Evolutionary conservation across 2,329 filamentous ascomycete genomes (phyloP).

Genomic region (Beauveria sp.): DNA sequence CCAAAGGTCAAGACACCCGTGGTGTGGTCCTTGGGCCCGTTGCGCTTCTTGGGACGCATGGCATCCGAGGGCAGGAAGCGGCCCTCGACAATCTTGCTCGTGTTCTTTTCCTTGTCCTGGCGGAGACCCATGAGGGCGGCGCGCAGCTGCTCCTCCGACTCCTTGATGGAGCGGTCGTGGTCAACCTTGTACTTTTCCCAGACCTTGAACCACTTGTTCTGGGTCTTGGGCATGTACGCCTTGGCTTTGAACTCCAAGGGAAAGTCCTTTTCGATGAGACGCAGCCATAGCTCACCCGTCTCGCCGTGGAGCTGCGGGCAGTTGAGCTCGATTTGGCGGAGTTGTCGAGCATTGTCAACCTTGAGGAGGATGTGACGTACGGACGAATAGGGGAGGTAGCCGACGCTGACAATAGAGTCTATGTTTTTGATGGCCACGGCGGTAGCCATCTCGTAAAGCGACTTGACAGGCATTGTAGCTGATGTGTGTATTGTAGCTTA

Average conservation of each 20-base stretch:
- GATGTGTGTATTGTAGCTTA: no score
- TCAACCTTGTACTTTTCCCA: conserved; percentile 62
- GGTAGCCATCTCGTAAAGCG: conserved; percentile 44
- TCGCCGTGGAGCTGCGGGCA: conserved; percentile 69
- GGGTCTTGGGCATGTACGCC: conserved; percentile 57
- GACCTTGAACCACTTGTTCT: conserved; percentile 67
- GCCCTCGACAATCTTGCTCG: conserved; percentile 48
- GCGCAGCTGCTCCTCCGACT: conserved; percentile 52
- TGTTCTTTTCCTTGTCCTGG: conserved; percentile 49
- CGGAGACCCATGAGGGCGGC: conserved; percentile 50
- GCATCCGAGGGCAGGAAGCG: conserved; percentile 34
- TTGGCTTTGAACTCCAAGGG: conserved; percentile 54
- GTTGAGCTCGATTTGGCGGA: conserved; percentile 64
- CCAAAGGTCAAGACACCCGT: conserved; percentile 35
- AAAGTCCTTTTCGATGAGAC: conserved; percentile 73
- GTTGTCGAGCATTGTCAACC: conserved; percentile 65
- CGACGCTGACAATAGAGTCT: conserved; percentile 57
- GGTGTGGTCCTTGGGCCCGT: conserved; percentile 17
- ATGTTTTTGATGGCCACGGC: conserved; percentile 46
- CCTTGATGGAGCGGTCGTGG: conserved; percentile 48
- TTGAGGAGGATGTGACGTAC: conserved; percentile 62
- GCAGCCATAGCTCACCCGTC: conserved; percentile 67
- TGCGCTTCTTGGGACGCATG: conserved; percentile 26
- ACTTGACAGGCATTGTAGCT: conserved; percentile 35
- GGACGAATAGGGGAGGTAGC: conserved; percentile 56